Conservation (phyloP, 2,329 filamentous ascomycete genomes). For the Phoma sp. region DNA sequence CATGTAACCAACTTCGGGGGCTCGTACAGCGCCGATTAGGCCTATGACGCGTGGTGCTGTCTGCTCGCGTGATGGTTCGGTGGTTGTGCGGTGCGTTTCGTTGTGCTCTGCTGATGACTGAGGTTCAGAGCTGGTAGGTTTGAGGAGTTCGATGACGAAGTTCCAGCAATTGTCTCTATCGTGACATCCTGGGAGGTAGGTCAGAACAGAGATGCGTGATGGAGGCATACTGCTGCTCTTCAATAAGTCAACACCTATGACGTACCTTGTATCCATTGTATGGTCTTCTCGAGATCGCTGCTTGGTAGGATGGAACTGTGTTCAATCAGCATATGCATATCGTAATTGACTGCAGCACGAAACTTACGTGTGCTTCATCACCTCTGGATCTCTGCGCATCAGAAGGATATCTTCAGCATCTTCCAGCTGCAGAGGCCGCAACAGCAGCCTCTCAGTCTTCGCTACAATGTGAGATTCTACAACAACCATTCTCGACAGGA, state of each 20-base stretch:
- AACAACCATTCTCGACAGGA: constrained; percentile 40
- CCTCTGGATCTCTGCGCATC: constrained; percentile 65
- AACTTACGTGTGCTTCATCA: constrained; percentile 67
- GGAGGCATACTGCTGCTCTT: too few relatives aligned
- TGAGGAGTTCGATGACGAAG: constrained; percentile 61
- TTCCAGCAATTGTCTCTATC: constrained; percentile 59
- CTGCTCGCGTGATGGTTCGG: constrained; percentile 2
- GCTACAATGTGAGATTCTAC: constrained; percentile 40
- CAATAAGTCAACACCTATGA: not conserved
- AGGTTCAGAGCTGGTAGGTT: constrained; percentile 1
- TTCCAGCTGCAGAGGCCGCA: constrained; percentile 59
- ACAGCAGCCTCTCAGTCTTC: constrained; percentile 61
- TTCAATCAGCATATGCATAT: constrained; percentile 13
- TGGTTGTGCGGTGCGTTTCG: not conserved
- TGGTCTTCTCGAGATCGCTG: constrained; percentile 52
- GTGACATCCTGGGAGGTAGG: constrained; percentile 29
- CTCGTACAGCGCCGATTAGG: constrained; percentile 52
- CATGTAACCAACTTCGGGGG: constrained; percentile 54
- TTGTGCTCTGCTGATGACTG: not conserved
- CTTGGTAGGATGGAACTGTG: constrained; percentile 59
- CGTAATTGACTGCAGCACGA: not conserved
- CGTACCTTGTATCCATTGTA: constrained; percentile 46
- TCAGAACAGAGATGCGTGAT: too few relatives aligned
- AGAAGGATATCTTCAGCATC: constrained; percentile 61
- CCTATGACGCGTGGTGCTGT: constrained; percentile 48